Percentiles rank a stretch among this genome's conserved stretches.
Evolutionary conservation across 768 basidiomycete species (phyloP).

Genomic region (Suillus luteus): DNA sequence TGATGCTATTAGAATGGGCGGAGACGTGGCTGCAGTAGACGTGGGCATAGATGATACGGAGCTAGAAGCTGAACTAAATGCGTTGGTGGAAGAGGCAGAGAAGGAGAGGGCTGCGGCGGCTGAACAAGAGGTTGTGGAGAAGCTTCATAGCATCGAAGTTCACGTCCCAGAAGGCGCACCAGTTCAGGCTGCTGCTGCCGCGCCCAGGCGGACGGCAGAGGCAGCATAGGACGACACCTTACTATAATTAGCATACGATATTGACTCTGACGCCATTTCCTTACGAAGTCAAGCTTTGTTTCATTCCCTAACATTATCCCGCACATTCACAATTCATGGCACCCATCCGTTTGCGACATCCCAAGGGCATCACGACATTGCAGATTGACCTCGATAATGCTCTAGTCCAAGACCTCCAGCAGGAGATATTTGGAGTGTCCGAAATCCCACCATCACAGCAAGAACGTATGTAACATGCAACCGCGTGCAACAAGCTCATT

Average conservation of each 20-base stretch:
- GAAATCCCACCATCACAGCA: conserved; percentile 78
- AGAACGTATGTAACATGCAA: conserved; percentile 56
- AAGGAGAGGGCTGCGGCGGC: conserved; percentile 40
- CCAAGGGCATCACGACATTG: conserved; percentile 80
- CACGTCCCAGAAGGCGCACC: conserved; percentile 9
- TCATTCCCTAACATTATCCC: conserved; percentile 6
- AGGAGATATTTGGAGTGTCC: conserved; percentile 63
- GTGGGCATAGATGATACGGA: conserved; percentile 52
- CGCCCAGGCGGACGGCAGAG: not conserved
- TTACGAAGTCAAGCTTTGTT: conserved; percentile 13
- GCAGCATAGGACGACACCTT: not conserved
- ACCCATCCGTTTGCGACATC: conserved; percentile 78
- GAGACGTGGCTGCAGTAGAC: conserved; percentile 55
- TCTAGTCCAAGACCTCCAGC: conserved; percentile 76
- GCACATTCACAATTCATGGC: conserved; percentile 47
- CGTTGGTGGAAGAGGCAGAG: conserved; percentile 50
- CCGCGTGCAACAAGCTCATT: not conserved
- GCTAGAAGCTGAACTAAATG: conserved; percentile 66
- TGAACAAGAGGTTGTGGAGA: conserved; percentile 25
- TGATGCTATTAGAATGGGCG: conserved; percentile 69
- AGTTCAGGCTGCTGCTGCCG: not conserved
- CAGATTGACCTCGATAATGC: conserved; percentile 62
- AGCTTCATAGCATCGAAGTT: conserved; percentile 22
- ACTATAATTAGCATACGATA: not conserved
- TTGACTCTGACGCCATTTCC: conserved; percentile 10